Base-by-base conservation (phyloP, 1,139 yeast species). In the Blastobotrys serpentis region DNA sequence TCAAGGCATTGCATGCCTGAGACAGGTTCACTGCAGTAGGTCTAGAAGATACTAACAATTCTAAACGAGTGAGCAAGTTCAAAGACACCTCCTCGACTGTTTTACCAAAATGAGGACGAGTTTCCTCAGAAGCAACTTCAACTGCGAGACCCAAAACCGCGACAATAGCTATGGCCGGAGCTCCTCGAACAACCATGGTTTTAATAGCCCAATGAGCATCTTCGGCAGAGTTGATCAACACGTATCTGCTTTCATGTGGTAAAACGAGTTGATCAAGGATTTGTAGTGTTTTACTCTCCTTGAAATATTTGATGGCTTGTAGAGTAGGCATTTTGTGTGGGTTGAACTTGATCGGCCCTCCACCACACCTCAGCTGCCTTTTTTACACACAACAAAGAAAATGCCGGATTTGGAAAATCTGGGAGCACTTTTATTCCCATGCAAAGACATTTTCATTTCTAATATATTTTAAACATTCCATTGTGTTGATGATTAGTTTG, bases 141-240 rank as follows among this genome's bases (percentile, higher is more conserved):
- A 86, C 82, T 1, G 87, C 83, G n/a, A 90, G 77, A 1, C 96
- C 78, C 52, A 89, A 76, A 1, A 90, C 82, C 8, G 96, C 98
- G 2, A 92, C 97, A 50, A 92, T 86, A 51, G 98, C 98, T 62
- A 92, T 92, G 2, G 98, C 98, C 0, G 98, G 98, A 0, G 98
- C 98, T 18, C 98, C 98, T 64, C 98, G 78, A 3, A 94, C 98
- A 62, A 86, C 89, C 98, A 92, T 92, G 52, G 75, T 75, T 64
- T 82, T 84, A 65, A 92, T 92, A 16, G 89, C 95, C 21, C 75
- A 74, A 66, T 71, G 88, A 2, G 95, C 98, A 69, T 84, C 94
- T 45, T 78, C 78, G 34, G 84, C 77, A 23, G 77, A 71, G 29
- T 68, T 56, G 51, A 92, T 78, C 1, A 75, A 65, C 23, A 89